phyloP scores from a whole-genome alignment of 2,329 filamentous ascomycete species.

The Ophiocordyceps camponoti-rufipedis region DNA sequence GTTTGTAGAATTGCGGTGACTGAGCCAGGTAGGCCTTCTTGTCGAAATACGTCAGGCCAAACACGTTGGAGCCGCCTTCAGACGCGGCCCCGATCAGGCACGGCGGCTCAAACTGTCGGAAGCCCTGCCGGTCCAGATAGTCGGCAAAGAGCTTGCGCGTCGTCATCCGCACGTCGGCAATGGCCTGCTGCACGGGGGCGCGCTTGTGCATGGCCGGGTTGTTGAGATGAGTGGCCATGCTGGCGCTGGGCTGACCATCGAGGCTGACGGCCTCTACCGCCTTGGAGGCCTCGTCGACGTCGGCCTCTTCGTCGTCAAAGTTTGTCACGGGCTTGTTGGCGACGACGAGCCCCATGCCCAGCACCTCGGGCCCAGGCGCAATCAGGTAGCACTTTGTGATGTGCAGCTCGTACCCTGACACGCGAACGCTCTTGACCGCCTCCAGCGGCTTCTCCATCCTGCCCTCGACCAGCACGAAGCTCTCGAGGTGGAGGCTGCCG shows the following conservation, averaged over 20 bases:
- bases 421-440: conserved; percentile 71
- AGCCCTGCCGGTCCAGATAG: conserved; percentile 58
- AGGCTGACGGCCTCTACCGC: conserved; percentile 22
- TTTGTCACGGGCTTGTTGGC: conserved; percentile 36
- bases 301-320: conserved; percentile 37
- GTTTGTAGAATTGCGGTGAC: conserved; percentile 75
- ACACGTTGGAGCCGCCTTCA: conserved; percentile 86
- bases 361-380: conserved; percentile 38
- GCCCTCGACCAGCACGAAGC: conserved; percentile 66
- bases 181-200: conserved; percentile 78
- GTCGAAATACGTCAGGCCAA: conserved; percentile 78
- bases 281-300: conserved; percentile 24
- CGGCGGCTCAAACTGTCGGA: conserved; percentile 75
- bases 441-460: conserved; percentile 66
- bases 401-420: conserved; percentile 71
- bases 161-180: conserved; percentile 34
- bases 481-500: conserved; percentile 56
- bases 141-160: conserved; percentile 56
- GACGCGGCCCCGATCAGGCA: conserved; percentile 79
- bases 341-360: conserved; percentile 38
- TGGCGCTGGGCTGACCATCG: conserved; percentile 47
- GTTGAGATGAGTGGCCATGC: conserved; percentile 69
- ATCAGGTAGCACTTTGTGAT: conserved; percentile 71
- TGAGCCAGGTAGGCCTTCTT: conserved; percentile 65
- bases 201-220: conserved; percentile 89